Evolutionary conservation across 306 rosid genomes (phyloP).

Genomic region (Hippophae gyantsensis): DNA sequence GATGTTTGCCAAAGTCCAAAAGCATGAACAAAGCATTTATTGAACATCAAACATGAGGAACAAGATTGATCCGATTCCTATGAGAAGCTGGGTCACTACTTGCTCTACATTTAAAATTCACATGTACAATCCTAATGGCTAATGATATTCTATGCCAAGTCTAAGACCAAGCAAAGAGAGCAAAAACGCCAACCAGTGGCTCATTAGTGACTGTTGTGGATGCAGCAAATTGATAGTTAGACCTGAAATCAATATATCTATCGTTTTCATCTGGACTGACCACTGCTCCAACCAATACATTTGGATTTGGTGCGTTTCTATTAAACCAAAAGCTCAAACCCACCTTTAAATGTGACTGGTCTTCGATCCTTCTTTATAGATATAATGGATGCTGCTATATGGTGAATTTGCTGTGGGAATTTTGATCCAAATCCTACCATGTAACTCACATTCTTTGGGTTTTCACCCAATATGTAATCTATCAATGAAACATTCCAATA

Average conservation of each 20-base stretch:
- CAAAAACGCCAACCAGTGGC: slow-evolving; percentile 51
- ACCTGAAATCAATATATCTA: slow-evolving; percentile 25
- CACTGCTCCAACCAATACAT: slow-evolving; percentile 44
- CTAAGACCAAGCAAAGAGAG: slow-evolving; percentile 26
- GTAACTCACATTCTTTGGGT: slow-evolving; percentile 44
- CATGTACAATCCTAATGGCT: not conserved
- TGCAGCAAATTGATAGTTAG: slow-evolving; percentile 32
- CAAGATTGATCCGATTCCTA: too few relatives aligned
- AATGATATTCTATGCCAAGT: not conserved
- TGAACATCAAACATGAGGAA: too few relatives aligned
- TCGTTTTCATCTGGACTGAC: slow-evolving; percentile 38
- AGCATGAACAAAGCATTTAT: too few relatives aligned
- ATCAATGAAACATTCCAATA: not conserved
- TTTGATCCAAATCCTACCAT: slow-evolving; percentile 58
- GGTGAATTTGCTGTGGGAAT: slow-evolving; percentile 40
- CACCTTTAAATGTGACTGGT: slow-evolving; percentile 38
- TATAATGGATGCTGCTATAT: slow-evolving; percentile 59
- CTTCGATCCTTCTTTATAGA: slow-evolving; percentile 26
- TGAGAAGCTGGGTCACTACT: too few relatives aligned
- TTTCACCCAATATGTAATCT: slow-evolving; percentile 54
- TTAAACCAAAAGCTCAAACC: slow-evolving; percentile 33
- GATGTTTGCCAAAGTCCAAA: too few relatives aligned
- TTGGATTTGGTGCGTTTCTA: slow-evolving; percentile 37
- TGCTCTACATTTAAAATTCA: too few relatives aligned
- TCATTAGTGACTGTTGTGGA: slow-evolving; percentile 36